Evolutionary conservation across 306 rosid species (phyloP).

Genomic region (Cicer cuneatum): DNA sequence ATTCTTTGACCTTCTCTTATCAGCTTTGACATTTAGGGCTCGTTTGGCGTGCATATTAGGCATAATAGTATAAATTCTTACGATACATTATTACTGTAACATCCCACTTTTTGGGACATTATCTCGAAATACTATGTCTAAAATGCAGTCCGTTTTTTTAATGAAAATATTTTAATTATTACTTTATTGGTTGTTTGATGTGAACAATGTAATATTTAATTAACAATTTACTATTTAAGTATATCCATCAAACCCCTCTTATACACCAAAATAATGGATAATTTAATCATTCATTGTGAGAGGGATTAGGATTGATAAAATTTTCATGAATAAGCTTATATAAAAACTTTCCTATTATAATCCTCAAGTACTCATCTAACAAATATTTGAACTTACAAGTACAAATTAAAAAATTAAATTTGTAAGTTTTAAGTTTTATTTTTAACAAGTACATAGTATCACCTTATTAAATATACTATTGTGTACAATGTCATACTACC

Average conservation of each 20-base stretch:
- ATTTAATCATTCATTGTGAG: not conserved
- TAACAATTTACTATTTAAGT: not conserved
- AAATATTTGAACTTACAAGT: too few species aligned
- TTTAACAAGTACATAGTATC: not conserved
- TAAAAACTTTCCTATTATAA: too few species aligned
- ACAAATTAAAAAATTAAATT: too few species aligned
- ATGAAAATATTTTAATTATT: too few species aligned
- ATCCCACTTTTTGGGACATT: too few species aligned
- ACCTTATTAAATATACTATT: not conserved
- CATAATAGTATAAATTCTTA: not conserved
- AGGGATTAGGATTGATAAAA: not conserved
- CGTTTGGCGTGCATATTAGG: not conserved
- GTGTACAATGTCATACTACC: not conserved
- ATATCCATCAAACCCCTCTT: not conserved
- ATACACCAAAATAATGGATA: not conserved
- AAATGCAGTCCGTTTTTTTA: too few species aligned
- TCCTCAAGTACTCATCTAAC: not conserved
- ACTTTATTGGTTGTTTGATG: not conserved
- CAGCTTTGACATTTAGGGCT: slow-evolving; percentile 21
- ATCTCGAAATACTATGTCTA: too few species aligned
- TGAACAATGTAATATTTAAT: not conserved
- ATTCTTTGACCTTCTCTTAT: slow-evolving; percentile 4
- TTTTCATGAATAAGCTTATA: not conserved
- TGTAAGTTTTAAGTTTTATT: too few species aligned
- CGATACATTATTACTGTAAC: not conserved